Percentiles rank a stretch among this genome's conserved stretches.
These are phyloP conservation scores for Avena eriantha DNA, from an alignment of 176 grass and related monocot species.

Conservation along the genomic window DNA sequence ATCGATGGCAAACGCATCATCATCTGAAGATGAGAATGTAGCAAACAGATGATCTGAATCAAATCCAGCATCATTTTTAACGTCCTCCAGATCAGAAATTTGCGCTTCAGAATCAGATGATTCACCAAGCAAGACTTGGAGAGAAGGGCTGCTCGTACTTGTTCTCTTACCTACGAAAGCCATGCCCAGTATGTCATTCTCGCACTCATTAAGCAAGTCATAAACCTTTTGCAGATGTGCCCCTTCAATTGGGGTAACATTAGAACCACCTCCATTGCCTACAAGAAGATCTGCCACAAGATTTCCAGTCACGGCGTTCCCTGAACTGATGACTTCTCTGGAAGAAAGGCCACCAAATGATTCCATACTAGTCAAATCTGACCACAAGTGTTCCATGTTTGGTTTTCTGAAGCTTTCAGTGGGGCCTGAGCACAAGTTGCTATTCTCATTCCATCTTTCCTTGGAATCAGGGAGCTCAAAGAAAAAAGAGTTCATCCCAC, in stretches of 20 bases:
- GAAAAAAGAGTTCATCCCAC: conserved; percentile 18
- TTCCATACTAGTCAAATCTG: conserved; percentile 43
- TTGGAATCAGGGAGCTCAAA: conserved; percentile 15
- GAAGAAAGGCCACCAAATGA: conserved; percentile 21
- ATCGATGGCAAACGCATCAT: conserved; percentile 2
- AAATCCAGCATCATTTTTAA: conserved; percentile 5
- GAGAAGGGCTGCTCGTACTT: conserved; percentile 44
- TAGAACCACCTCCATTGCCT: conserved; percentile 21
- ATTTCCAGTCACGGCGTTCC: conserved; percentile 5
- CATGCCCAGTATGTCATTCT: conserved; percentile 43
- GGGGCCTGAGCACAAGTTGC: conserved; percentile 24
- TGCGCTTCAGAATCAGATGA: conserved; percentile 48
- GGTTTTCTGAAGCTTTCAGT: conserved; percentile 36
- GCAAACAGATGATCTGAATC: conserved; percentile 37
- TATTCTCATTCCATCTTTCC: conserved; percentile 14
- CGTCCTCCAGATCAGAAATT: conserved; percentile 34
- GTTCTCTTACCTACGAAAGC: conserved; percentile 8
- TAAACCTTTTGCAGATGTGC: conserved; percentile 36
- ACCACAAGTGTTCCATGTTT: conserved; percentile 31
- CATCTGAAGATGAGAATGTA: conserved; percentile 51
- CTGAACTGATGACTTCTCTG: conserved; percentile 34
- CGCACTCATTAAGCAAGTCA: conserved; percentile 32
- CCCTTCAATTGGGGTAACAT: background rate
- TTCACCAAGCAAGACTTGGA: conserved; percentile 60
- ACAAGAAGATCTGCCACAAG: conserved; percentile 30